Percentiles rank a stretch among this genome's conserved stretches.
Evolutionary conservation across 352 stramenopile genomes (phyloP).

Genomic region (Globisporangium okanoganense): DNA sequence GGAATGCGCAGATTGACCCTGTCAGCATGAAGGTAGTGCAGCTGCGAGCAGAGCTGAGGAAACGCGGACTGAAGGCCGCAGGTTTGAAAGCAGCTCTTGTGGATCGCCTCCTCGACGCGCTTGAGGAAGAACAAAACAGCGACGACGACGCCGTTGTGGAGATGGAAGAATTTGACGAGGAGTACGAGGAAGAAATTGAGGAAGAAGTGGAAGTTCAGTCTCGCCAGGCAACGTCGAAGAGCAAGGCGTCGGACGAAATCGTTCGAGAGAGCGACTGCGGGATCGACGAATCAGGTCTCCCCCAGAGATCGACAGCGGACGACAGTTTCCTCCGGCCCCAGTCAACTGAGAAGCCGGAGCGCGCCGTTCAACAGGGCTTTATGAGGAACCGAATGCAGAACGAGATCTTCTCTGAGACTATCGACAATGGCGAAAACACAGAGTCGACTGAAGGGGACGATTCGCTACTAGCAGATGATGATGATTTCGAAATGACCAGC

Average conservation of each 20-base stretch:
- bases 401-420: neutral
- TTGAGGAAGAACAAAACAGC: slow-evolving; percentile 33
- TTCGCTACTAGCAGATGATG: neutral
- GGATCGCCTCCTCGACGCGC: slow-evolving; percentile 41
- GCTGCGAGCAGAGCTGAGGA: slow-evolving; percentile 53
- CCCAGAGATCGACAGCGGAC: slow-evolving; percentile 8
- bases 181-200: slow-evolving; percentile 24
- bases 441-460: slow-evolving; percentile 6
- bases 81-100: slow-evolving; percentile 56
- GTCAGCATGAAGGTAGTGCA: slow-evolving; percentile 42
- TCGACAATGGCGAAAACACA: slow-evolving; percentile 1
- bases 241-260: slow-evolving; percentile 30
- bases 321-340: neutral
- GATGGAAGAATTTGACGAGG: slow-evolving; percentile 23
- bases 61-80: slow-evolving; percentile 41
- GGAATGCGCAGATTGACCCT: slow-evolving; percentile 22
- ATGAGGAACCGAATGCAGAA: neutral
- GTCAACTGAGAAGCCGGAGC: neutral
- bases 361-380: neutral
- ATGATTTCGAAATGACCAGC: slow-evolving; percentile 1
- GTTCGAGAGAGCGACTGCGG: slow-evolving; percentile 48
- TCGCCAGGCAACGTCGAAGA: neutral
- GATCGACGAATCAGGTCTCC: slow-evolving; percentile 22
- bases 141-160: slow-evolving; percentile 24
- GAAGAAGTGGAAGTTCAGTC: slow-evolving; percentile 15